phyloP scores from a whole-genome alignment of 83 land plant species.

The Thuja plicata region DNA sequence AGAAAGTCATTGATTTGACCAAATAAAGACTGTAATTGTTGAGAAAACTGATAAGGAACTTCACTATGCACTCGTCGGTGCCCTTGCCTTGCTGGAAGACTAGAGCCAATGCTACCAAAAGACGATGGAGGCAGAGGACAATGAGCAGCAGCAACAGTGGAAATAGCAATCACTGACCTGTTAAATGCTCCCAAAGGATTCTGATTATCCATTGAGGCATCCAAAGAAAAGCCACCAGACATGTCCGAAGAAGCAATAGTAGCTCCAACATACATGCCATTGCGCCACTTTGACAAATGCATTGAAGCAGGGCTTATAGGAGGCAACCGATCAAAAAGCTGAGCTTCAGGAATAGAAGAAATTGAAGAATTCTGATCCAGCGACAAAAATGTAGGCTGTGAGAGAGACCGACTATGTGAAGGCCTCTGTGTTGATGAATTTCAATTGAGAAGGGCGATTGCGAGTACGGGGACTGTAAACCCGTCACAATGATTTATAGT shows the following conservation, averaged over 20 bases:
- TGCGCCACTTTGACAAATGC: background rate
- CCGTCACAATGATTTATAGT: no score
- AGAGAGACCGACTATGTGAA: constrained; percentile 5
- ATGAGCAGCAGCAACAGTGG: background rate
- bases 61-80: no score
- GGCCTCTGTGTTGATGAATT: background rate
- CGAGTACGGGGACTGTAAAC: background rate
- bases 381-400: no score
- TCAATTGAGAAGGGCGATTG: background rate
- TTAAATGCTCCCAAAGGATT: no score
- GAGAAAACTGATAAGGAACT: no score
- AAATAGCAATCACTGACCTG: background rate
- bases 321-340: no score
- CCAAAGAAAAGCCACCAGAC: background rate
- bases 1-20: no score
- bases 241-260: background rate
- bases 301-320: background rate
- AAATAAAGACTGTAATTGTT: no score
- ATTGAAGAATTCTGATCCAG: no score
- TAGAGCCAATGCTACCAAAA: background rate
- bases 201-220: background rate
- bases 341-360: no score
- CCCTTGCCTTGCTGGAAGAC: background rate
- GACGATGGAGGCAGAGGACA: background rate
- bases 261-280: background rate